A percentile compares a stretch with the other conserved stretches of the same genome.
Evolutionary conservation across 1,284 basidiomycete species (phyloP).

Genomic region (Hymenochaete sp.): DNA sequence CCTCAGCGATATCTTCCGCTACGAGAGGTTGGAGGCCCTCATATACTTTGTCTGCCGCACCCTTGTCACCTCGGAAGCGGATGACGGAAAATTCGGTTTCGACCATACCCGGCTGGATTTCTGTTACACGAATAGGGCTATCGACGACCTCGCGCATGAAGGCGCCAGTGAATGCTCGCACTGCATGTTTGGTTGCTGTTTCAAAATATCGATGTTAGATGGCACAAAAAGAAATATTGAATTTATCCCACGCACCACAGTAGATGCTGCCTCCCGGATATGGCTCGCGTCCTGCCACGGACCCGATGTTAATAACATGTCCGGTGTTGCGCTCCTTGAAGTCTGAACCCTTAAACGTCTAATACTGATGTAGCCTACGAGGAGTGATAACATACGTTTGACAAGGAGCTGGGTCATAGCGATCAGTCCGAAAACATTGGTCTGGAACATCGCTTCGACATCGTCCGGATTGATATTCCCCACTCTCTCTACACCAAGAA

Average conservation of each 20-base stretch:
- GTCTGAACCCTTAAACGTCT: conserved; percentile 35
- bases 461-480: conserved; percentile 72
- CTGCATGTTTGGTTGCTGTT: conserved; percentile 87
- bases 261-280: conserved; percentile 84
- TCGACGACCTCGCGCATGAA: conserved; percentile 83
- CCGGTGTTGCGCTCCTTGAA: conserved; percentile 86
- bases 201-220: no score
- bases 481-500: conserved; percentile 74
- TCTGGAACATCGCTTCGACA: conserved; percentile 83
- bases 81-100: conserved; percentile 89
- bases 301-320: conserved; percentile 94
- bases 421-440: conserved; percentile 88
- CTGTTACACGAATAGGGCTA: conserved; percentile 85
- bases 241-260: no score
- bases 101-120: conserved; percentile 89
- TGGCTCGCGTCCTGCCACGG: conserved; percentile 84
- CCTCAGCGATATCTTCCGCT: conserved; percentile 88
- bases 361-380: conserved; percentile 1
- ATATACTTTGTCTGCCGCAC: conserved; percentile 83
- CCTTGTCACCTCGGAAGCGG: conserved; percentile 78
- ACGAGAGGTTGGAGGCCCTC: conserved; percentile 64
- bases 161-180: conserved; percentile 80
- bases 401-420: conserved; percentile 73
- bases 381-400: conserved; percentile 39
- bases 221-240: no score